These are phyloP conservation scores for Pseudogymnoascus verrucosus DNA, from an alignment of 2,329 filamentous ascomycete species.

Conservation along the genomic window DNA sequence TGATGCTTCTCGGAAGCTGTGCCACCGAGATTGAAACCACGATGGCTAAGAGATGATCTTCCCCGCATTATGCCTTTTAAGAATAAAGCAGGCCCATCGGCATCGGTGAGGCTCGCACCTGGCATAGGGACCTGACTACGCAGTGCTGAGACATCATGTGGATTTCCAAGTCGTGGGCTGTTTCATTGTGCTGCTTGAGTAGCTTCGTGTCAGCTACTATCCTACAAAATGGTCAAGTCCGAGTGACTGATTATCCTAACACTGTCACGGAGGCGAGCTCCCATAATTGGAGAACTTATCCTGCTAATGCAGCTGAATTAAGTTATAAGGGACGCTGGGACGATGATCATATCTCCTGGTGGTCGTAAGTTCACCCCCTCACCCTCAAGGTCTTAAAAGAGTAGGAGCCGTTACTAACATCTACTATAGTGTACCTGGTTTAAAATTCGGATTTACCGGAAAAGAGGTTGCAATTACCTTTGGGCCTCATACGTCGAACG, in stretches of 20 bases:
- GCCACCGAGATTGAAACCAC: neutral
- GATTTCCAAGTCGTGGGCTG: neutral
- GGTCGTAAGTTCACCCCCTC: constrained; percentile 38
- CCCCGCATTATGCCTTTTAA: neutral
- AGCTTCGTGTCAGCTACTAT: constrained; percentile 19
- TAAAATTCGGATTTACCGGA: constrained; percentile 23
- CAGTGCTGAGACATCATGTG: neutral
- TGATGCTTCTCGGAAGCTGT: neutral
- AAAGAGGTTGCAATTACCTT: constrained; percentile 20
- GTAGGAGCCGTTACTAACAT: neutral
- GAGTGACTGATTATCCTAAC: constrained; percentile 33
- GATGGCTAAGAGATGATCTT: neutral
- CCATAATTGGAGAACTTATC: constrained; percentile 40
- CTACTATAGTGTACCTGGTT: constrained; percentile 15
- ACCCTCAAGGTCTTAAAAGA: neutral
- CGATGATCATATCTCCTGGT: constrained; percentile 51
- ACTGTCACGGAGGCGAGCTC: constrained; percentile 31
- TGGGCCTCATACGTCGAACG: constrained; percentile 16
- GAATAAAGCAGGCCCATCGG: neutral
- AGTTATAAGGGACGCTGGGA: constrained; percentile 58
- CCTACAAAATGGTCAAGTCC: constrained; percentile 29
- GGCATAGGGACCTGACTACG: neutral
- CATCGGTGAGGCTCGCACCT: neutral
- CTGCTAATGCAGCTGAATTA: constrained; percentile 43
- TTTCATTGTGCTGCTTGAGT: neutral